Evolutionary conservation across 2,329 filamentous ascomycete genomes (phyloP).

Genomic region (Pseudopyricularia javanii): DNA sequence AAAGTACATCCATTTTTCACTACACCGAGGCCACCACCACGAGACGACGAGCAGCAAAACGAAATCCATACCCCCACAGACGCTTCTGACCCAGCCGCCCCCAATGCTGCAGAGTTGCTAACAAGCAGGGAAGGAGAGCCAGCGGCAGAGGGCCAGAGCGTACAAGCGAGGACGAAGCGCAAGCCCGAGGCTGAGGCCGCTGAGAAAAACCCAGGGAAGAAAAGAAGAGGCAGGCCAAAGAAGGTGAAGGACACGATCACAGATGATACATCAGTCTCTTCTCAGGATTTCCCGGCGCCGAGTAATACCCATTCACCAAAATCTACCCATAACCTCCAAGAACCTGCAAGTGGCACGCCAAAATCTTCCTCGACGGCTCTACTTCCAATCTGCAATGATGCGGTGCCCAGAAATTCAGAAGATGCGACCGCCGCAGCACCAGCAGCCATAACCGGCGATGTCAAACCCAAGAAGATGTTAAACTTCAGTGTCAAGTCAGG

Average conservation of each 20-base stretch:
- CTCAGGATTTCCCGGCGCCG: background rate
- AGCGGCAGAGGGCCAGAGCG: background rate
- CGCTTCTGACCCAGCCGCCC: background rate
- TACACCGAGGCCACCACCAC: constrained; percentile 11
- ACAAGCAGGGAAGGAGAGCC: background rate
- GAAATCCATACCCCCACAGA: constrained; percentile 1
- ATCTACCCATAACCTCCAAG: background rate
- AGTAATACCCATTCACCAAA: background rate
- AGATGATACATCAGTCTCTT: background rate
- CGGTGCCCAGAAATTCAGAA: background rate
- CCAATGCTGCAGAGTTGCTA: background rate
- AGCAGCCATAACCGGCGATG: background rate
- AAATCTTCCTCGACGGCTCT: background rate
- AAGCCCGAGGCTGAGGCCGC: constrained; percentile 5
- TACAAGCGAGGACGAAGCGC: background rate
- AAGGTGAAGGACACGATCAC: constrained; percentile 11
- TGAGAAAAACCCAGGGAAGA: constrained; percentile 6
- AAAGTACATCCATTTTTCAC: constrained; percentile 46
- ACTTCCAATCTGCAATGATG: background rate
- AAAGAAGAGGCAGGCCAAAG: constrained; percentile 11
- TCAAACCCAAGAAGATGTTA: constrained; percentile 33
- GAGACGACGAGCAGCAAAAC: background rate
- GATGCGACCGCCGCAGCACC: background rate
- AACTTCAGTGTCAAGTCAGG: constrained; percentile 48
- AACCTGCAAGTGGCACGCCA: background rate